These are phyloP conservation scores for Leptographium lundbergii DNA, from an alignment of 2,329 filamentous ascomycete genomes.

Conservation along the genomic window DNA sequence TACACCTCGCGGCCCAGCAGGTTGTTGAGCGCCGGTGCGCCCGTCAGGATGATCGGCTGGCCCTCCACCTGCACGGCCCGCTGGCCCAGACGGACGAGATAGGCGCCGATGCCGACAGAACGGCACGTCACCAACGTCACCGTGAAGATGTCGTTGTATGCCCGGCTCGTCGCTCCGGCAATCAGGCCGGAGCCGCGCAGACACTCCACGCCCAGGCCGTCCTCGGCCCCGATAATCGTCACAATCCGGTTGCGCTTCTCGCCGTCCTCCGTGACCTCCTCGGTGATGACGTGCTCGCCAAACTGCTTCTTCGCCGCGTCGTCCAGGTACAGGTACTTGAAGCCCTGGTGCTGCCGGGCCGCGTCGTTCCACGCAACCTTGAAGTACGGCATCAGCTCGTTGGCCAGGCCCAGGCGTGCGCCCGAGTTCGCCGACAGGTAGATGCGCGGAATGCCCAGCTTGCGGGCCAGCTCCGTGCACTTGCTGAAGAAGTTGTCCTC, in stretches of 20 bases:
- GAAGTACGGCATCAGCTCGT: constrained; percentile 94
- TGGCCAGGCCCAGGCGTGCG: constrained; percentile 90
- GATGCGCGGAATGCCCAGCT: constrained; percentile 84
- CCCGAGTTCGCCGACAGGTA: constrained; percentile 98
- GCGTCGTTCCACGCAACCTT: constrained; percentile 92
- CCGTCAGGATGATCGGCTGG: constrained; percentile 96
- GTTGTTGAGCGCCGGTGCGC: constrained; percentile 96
- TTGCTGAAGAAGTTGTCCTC: constrained; percentile 99
- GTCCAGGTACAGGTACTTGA: constrained; percentile 94
- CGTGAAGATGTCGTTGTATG: constrained; percentile 98
- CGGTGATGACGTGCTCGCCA: constrained; percentile 77
- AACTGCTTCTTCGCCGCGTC: constrained; percentile 78
- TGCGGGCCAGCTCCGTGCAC: constrained; percentile 90
- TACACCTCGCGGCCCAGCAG: constrained; percentile 95
- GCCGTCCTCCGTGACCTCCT: constrained; percentile 72
- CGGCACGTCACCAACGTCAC: constrained; percentile 95
- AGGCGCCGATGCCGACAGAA: constrained; percentile 96
- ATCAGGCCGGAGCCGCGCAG: constrained; percentile 94
- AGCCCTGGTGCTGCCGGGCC: constrained; percentile 69
- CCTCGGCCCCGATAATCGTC: constrained; percentile 84
- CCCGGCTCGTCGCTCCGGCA: constrained; percentile 89
- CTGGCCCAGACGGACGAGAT: constrained; percentile 94
- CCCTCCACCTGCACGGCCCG: constrained; percentile 98
- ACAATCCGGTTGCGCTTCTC: constrained; percentile 90
- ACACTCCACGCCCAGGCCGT: constrained; percentile 95